Conservation (phyloP, 495 filamentous ascomycete genomes). For the Penicillium taxi region DNA sequence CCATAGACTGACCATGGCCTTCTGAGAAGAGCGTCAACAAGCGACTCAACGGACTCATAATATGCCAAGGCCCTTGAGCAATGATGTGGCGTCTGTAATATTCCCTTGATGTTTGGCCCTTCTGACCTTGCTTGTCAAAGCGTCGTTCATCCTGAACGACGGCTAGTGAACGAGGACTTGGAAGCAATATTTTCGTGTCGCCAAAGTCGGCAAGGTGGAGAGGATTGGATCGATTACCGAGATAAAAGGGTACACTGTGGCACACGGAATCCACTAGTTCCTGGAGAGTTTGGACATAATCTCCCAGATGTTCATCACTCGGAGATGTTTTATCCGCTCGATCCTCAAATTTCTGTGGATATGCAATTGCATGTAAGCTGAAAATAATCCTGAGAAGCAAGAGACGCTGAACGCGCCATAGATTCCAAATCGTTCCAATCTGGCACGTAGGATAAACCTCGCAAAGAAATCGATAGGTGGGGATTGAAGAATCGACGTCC, state of each 20-base stretch:
- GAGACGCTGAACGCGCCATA: conserved; percentile 14
- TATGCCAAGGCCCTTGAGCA: conserved; percentile 9
- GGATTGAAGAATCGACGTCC: conserved; percentile 9
- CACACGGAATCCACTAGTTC: conserved; percentile 9
- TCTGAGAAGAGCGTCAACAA: conserved; percentile 12
- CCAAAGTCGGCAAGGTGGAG: conserved; percentile 2
- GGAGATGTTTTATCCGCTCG: neutral
- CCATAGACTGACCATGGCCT: conserved; percentile 3
- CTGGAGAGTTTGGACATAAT: conserved; percentile 5
- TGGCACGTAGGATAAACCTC: conserved; percentile 14
- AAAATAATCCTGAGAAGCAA: conserved; percentile 6
- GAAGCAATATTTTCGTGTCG: conserved; percentile 1
- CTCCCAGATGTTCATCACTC: neutral
- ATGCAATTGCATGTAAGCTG: neutral
- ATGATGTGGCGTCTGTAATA: conserved; percentile 6
- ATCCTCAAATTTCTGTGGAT: neutral
- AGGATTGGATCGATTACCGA: conserved; percentile 5
- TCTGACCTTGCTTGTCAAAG: neutral
- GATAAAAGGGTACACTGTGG: conserved; percentile 11
- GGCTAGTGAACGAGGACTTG: neutral
- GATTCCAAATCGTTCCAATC: conserved; percentile 11
- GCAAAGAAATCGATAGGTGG: conserved; percentile 8
- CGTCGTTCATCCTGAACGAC: neutral
- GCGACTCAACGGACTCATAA: conserved; percentile 8
- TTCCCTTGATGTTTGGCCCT: conserved; percentile 1